Base-by-base conservation (phyloP, 164 flowering plant species). In the Cinnamomum micranthum region DNA sequence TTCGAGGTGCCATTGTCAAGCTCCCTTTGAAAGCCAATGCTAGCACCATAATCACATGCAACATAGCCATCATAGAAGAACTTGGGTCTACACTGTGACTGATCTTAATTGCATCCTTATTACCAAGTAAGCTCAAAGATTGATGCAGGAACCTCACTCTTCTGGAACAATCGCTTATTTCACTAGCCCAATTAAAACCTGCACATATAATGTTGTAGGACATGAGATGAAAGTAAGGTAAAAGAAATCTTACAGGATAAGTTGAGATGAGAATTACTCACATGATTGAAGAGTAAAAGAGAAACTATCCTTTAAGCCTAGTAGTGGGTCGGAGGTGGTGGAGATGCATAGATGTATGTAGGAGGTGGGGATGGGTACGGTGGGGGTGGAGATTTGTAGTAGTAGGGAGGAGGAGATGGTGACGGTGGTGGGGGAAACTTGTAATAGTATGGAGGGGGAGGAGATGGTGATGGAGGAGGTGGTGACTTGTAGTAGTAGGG, bases 281-380 rank as follows among this genome's bases (percentile, higher is more conserved):
- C 78, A 52, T 73, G 74, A 72, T 66, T 23, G 69, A 70, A 64
- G 47, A 41, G 47, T 60, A 65, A 62, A 24, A 24, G 27, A 63
- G 50, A 75, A 41, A 9, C 9, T 33, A 20, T 17, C 47, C 70
- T 6, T 60, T 47, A 72, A 27, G 69, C 71, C 71, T 75, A 72
- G 71, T 80, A 80, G 63, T 64, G 76, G 64, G 68, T 24, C 55
- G 82, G 82, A 55, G 82, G 82, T 33, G 82, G 82, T 35, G 82
- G 82, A 31, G 81, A 79, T 14, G 75, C 80, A 2, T 81, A 82
- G 80, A 79, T 4, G 81, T 79, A 73, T 65, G 70, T 58, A 17
- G 81, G 85, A 41, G 47, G 47, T 41, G 47, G 47, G 47, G 47
- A 6, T 41, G 47, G 11, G 81, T 31, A 31, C 0, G 35, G 35